These are phyloP conservation scores for Obba rivulosa DNA, from an alignment of 768 basidiomycete genomes.

Conservation along the genomic window DNA sequence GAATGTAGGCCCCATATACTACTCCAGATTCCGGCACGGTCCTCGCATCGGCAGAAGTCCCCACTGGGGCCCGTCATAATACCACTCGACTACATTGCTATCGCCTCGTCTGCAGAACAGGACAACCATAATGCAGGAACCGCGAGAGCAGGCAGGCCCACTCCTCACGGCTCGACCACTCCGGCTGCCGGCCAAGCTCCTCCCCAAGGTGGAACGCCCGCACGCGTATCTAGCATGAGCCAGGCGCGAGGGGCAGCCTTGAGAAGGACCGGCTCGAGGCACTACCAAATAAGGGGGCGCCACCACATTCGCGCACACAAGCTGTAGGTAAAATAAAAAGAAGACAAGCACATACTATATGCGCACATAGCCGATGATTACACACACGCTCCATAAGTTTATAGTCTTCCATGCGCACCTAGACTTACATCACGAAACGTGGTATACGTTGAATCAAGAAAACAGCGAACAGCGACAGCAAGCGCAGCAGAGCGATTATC, in stretches of 20 bases:
- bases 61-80: constrained; percentile 55
- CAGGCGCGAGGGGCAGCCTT: constrained; percentile 7
- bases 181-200: constrained; percentile 8
- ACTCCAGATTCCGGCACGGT: constrained; percentile 66
- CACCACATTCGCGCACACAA: no score
- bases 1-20: constrained; percentile 80
- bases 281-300: not conserved
- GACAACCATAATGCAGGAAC: constrained; percentile 8
- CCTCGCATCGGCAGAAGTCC: constrained; percentile 81
- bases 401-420: no score
- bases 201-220: constrained; percentile 9
- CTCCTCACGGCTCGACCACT: constrained; percentile 16
- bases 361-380: no score
- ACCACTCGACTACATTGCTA: constrained; percentile 44
- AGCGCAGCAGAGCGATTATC: not conserved
- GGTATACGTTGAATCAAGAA: constrained; percentile 5
- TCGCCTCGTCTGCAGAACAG: constrained; percentile 28
- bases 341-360: no score
- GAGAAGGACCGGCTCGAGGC: constrained; percentile 12
- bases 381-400: no score
- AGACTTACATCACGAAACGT: no score
- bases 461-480: constrained; percentile 18
- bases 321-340: no score
- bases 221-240: not conserved
- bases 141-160: constrained; percentile 9